Conservation (phyloP, 2,329 filamentous ascomycete species). For the Fusarium tanahbumbuense region DNA sequence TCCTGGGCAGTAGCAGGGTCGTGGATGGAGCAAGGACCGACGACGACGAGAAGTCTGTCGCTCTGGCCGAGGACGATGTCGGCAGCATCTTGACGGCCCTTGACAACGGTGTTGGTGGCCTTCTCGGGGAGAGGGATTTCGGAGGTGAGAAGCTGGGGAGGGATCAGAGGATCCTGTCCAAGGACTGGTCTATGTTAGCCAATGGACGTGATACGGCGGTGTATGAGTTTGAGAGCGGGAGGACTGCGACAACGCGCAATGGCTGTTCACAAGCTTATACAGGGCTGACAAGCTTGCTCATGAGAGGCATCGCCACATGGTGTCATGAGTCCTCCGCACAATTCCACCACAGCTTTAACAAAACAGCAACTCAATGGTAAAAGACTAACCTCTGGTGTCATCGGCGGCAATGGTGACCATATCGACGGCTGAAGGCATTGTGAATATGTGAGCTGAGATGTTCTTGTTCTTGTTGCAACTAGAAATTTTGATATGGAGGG, state of each 20-base stretch:
- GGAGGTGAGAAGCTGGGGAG: slow-evolving; percentile 84
- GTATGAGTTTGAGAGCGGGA: too few relatives aligned
- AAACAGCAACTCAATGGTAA: not conserved
- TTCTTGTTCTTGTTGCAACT: slow-evolving; percentile 29
- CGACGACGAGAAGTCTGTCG: slow-evolving; percentile 92
- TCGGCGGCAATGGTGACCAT: slow-evolving; percentile 58
- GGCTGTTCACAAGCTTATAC: not conserved
- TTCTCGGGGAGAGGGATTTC: slow-evolving; percentile 79
- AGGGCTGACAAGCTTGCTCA: not conserved
- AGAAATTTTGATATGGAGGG: slow-evolving; percentile 38
- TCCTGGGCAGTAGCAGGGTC: slow-evolving; percentile 89
- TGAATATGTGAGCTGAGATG: slow-evolving; percentile 34
- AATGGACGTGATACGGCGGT: not conserved
- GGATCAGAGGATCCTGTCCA: slow-evolving; percentile 93
- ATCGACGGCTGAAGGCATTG: slow-evolving; percentile 53
- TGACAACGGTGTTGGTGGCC: slow-evolving; percentile 75
- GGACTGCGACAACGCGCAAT: not conserved
- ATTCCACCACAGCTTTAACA: not conserved
- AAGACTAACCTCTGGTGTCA: slow-evolving; percentile 57
- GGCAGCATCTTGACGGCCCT: slow-evolving; percentile 75
- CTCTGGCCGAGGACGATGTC: slow-evolving; percentile 81
- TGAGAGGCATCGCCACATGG: not conserved
- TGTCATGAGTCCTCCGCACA: slow-evolving; percentile 18
- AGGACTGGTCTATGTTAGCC: slow-evolving; percentile 71
- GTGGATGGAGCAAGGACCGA: slow-evolving; percentile 97